phyloP scores from a whole-genome alignment of 2,329 filamentous ascomycete genomes.

The Cryphonectria japonica region DNA sequence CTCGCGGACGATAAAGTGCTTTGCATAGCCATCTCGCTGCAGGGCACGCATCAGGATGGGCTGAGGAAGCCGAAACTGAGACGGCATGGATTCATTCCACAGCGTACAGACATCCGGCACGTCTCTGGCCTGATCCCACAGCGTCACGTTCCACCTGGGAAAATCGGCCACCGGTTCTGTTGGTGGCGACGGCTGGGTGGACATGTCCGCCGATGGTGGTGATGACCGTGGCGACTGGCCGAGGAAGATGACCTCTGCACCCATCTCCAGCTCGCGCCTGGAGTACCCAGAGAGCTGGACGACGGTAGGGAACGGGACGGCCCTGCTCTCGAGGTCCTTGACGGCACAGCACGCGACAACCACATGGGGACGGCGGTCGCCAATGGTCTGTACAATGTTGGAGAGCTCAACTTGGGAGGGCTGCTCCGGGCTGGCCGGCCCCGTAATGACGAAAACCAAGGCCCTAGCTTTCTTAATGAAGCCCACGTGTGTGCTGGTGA shows the following conservation, averaged over 20 bases:
- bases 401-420: constrained; percentile 57
- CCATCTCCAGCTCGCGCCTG: constrained; percentile 50
- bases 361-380: constrained; percentile 54
- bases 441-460: constrained; percentile 64
- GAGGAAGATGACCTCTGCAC: constrained; percentile 55
- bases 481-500: constrained; percentile 65
- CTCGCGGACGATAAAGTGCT: constrained; percentile 61
- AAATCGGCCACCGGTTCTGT: constrained; percentile 36
- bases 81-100: constrained; percentile 51
- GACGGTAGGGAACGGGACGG: constrained; percentile 54
- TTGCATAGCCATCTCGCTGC: constrained; percentile 57
- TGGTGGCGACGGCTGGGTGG: constrained; percentile 28
- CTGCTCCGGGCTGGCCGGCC: constrained; percentile 50
- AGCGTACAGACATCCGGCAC: constrained; percentile 47
- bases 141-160: constrained; percentile 47
- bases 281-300: constrained; percentile 55
- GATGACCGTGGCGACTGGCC: constrained; percentile 33
- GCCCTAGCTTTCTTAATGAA: constrained; percentile 64
- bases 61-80: constrained; percentile 50
- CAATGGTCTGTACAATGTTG: constrained; percentile 47
- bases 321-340: constrained; percentile 43
- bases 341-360: constrained; percentile 56
- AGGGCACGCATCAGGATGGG: constrained; percentile 51
- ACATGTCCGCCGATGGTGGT: constrained; percentile 29
- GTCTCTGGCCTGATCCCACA: constrained; percentile 46